These are phyloP conservation scores for Dactylellina sp. DNA, from an alignment of 2,329 filamentous ascomycete species.

Conservation along the genomic window DNA sequence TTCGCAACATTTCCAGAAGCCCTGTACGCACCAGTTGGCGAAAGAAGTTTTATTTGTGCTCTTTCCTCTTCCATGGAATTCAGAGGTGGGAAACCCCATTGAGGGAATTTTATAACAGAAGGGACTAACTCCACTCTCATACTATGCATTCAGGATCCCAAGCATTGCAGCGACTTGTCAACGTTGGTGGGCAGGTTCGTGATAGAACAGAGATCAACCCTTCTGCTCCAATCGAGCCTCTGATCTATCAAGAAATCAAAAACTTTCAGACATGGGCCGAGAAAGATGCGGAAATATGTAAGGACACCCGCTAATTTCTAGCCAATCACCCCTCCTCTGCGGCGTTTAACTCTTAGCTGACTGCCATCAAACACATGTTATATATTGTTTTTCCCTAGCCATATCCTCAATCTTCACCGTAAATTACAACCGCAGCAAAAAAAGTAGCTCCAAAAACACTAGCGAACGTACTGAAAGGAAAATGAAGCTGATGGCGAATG, in stretches of 20 bases:
- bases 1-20: slow-evolving; percentile 51
- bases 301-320: not conserved
- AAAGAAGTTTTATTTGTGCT: slow-evolving; percentile 52
- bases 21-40: slow-evolving; percentile 46
- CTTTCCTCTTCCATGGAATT: slow-evolving; percentile 54
- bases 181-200: slow-evolving; percentile 46
- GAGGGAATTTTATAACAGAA: not conserved
- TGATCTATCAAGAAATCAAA: slow-evolving; percentile 54
- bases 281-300: slow-evolving; percentile 55
- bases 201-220: slow-evolving; percentile 54
- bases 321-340: not conserved
- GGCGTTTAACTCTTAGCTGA: not conserved
- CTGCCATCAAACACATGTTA: not conserved
- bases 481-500: slow-evolving; percentile 42
- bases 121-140: slow-evolving; percentile 9
- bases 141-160: slow-evolving; percentile 35
- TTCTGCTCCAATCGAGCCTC: slow-evolving; percentile 39
- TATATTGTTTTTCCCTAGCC: slow-evolving; percentile 3
- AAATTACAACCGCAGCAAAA: slow-evolving; percentile 49
- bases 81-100: slow-evolving; percentile 30
- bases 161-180: slow-evolving; percentile 49
- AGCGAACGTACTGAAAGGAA: slow-evolving; percentile 49
- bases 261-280: slow-evolving; percentile 46
- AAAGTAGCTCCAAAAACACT: slow-evolving; percentile 27
- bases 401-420: slow-evolving; percentile 43